Percentiles rank a stretch among this genome's conserved stretches.
phyloP scores from a whole-genome alignment of 2,329 filamentous ascomycete species.

The Periglandula ipomoeae region DNA sequence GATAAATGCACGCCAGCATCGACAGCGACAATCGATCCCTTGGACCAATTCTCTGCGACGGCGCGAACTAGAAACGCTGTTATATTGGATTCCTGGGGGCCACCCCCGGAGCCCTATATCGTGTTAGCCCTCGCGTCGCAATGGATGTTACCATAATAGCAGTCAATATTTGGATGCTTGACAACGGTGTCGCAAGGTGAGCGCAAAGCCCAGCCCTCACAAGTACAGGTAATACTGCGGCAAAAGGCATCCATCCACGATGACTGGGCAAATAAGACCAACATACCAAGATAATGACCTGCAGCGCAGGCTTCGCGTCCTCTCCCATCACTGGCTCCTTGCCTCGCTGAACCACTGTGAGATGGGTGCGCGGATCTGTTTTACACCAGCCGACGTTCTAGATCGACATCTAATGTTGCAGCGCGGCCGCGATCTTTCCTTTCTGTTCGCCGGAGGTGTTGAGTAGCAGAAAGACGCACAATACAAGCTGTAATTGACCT shows the following conservation, averaged over 20 bases:
- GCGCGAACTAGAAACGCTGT: conserved; percentile 87
- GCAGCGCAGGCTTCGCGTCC: conserved; percentile 43
- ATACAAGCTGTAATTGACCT: neutral
- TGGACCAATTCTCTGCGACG: conserved; percentile 66
- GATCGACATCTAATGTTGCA: neutral
- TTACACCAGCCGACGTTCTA: too few relatives aligned
- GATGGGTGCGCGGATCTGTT: too few relatives aligned
- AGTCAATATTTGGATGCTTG: neutral
- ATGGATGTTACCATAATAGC: neutral
- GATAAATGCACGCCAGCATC: conserved; percentile 88
- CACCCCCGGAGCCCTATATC: conserved; percentile 73
- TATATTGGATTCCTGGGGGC: conserved; percentile 80
- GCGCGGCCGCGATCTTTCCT: too few relatives aligned
- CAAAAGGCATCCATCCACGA: too few relatives aligned
- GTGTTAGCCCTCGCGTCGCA: neutral
- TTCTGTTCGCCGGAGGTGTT: neutral
- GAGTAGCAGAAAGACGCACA: neutral
- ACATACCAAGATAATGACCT: conserved; percentile 63
- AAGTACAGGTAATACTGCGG: neutral
- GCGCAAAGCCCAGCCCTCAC: neutral
- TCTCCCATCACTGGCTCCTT: conserved; percentile 15
- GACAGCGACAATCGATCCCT: conserved; percentile 78
- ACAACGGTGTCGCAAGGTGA: neutral
- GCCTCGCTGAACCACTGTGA: neutral
- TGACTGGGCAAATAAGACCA: neutral